Percentiles rank a stretch among this genome's conserved stretches.
phyloP scores from a whole-genome alignment of 768 basidiomycete species.

The Rhodocollybia butyracea region DNA sequence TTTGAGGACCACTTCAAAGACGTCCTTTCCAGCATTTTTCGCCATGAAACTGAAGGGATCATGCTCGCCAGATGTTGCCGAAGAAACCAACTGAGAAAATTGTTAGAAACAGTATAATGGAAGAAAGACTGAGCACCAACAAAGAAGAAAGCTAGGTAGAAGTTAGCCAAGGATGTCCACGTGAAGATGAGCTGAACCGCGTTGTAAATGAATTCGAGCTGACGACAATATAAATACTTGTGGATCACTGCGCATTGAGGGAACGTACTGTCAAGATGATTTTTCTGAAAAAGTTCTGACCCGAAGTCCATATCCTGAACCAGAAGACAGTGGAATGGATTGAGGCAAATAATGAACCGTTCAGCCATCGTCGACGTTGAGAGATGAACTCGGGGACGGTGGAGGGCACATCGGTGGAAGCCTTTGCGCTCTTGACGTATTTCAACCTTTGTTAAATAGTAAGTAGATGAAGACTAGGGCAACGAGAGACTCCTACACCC shows the following conservation, averaged over 20 bases:
- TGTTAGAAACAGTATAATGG: constrained; percentile 10
- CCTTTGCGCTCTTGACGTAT: constrained; percentile 93
- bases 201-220: constrained; percentile 92
- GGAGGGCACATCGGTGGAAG: constrained; percentile 94
- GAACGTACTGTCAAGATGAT: constrained; percentile 57
- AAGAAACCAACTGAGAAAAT: constrained; percentile 64
- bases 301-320: constrained; percentile 85
- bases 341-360: constrained; percentile 90
- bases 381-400: constrained; percentile 90
- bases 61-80: constrained; percentile 58
- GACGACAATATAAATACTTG: neutral
- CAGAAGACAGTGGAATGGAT: constrained; percentile 91
- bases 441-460: constrained; percentile 46
- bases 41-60: constrained; percentile 86
- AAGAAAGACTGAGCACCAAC: constrained; percentile 40
- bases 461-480: neutral
- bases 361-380: constrained; percentile 86
- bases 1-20: constrained; percentile 77
- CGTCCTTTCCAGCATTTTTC: constrained; percentile 62
- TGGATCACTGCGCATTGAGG: constrained; percentile 3
- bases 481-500: constrained; percentile 54
- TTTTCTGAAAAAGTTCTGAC: constrained; percentile 88
- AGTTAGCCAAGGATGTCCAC: constrained; percentile 92
- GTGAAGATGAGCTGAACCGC: constrained; percentile 86
- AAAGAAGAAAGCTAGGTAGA: constrained; percentile 93